These are phyloP conservation scores for Dothistroma pini DNA, from an alignment of 2,329 filamentous ascomycete genomes.

Conservation along the genomic window DNA sequence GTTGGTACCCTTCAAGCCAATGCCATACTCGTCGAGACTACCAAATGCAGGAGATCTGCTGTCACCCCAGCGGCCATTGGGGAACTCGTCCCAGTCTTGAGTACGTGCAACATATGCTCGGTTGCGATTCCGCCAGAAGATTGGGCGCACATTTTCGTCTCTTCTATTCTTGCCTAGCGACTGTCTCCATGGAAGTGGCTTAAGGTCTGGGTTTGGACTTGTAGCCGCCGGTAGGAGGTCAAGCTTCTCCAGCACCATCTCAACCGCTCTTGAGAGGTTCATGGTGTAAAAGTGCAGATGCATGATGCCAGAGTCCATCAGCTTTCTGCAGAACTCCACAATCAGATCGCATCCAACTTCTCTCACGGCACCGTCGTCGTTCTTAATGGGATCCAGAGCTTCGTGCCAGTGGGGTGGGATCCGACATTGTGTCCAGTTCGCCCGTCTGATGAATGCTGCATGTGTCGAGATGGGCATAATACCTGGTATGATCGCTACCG, in stretches of 20 bases:
- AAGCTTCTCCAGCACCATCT: conserved; percentile 90
- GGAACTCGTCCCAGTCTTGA: conserved; percentile 98
- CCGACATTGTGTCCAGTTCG: conserved; percentile 84
- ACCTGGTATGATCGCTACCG: conserved; percentile 75
- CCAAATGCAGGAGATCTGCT: conserved; percentile 94
- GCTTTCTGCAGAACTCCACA: conserved; percentile 81
- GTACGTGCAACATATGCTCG: conserved; percentile 94
- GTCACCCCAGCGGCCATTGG: conserved; percentile 98
- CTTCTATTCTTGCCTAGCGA: conserved; percentile 84
- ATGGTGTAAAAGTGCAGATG: conserved; percentile 98
- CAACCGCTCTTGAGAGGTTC: conserved; percentile 93
- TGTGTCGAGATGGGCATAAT: conserved; percentile 97
- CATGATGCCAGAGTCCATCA: conserved; percentile 76
- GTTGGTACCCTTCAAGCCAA: conserved; percentile 90
- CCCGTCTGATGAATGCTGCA: conserved; percentile 83
- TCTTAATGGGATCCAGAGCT: conserved; percentile 87
- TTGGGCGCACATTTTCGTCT: conserved; percentile 92
- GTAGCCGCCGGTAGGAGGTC: conserved; percentile 78
- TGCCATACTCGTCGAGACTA: conserved; percentile 89
- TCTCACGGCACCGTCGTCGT: conserved; percentile 88
- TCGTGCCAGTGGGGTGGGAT: conserved; percentile 79
- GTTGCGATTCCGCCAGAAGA: conserved; percentile 98
- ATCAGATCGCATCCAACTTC: conserved; percentile 85
- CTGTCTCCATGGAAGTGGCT: conserved; percentile 93
- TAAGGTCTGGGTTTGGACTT: conserved; percentile 41